Conservation (phyloP, 2,329 filamentous ascomycete genomes). For the Aspergillaceae sp. region DNA sequence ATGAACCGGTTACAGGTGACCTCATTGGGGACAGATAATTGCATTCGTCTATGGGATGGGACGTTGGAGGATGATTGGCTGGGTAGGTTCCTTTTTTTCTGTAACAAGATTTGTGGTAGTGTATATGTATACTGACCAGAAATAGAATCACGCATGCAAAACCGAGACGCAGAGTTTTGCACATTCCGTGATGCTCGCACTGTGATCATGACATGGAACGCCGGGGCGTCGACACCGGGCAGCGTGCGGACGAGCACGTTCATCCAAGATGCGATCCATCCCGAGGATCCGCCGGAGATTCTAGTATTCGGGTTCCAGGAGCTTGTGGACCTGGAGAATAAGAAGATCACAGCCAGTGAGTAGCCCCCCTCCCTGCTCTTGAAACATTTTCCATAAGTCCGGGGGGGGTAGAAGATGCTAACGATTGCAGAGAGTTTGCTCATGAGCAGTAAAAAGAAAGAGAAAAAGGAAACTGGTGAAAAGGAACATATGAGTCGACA, state of each 20-base stretch:
- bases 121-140: conserved; percentile 9
- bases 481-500: conserved; percentile 93
- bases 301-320: conserved; percentile 96
- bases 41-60: conserved; percentile 81
- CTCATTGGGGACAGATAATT: conserved; percentile 79
- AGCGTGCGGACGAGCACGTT: conserved; percentile 71
- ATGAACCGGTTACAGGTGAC: conserved; percentile 76
- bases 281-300: conserved; percentile 75
- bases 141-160: conserved; percentile 73
- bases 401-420: conserved; percentile 11
- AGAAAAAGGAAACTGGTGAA: conserved; percentile 68
- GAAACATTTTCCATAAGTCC: no score
- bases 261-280: conserved; percentile 68
- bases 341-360: conserved; percentile 86
- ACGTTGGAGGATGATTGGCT: conserved; percentile 90
- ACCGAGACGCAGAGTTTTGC: conserved; percentile 73
- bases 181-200: conserved; percentile 73
- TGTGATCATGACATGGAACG: conserved; percentile 90
- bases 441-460: conserved; percentile 71
- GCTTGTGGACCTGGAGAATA: conserved; percentile 94
- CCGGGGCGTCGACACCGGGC: conserved; percentile 86
- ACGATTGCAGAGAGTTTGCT: conserved; percentile 62
- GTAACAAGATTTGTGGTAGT: neutral
- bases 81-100: conserved; percentile 35
- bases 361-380: conserved; percentile 8